Base-by-base conservation (phyloP, 305 asterid species). In the Withania somnifera region DNA sequence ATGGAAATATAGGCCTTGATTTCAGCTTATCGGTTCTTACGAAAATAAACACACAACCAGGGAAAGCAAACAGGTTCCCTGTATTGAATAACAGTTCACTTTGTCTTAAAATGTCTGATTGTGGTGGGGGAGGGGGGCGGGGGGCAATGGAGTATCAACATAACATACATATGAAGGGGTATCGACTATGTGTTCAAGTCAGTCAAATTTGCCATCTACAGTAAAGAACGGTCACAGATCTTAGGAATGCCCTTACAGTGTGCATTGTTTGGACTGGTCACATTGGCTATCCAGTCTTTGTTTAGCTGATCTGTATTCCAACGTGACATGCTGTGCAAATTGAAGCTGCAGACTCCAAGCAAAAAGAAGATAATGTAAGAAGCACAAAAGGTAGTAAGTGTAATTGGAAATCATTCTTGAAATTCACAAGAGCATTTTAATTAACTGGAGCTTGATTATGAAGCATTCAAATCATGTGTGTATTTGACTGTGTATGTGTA, bases 251-350 rank as follows among this genome's bases (percentile, higher is more conserved):
- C 30, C 82, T 79, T 79, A 68, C 83, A 79, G 50, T 13, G 75
- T 79, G 86, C 24, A 81, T 53, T 79, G 53, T 57, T 79, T 80
- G 51, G 81, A 24, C 47, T 28, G 75, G 9, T 52, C n/a, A 22
- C 45, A 42, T 32, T n/a, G 76, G 34, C 32, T 10, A 50, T 52
- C 73, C 68, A 60, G 38, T 83, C 17, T 64, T 73, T 79, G 82
- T 47, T 67, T 79, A 11, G 73, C 81, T 40, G 83, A 80, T 40
- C 67, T 66, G 53, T 40, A 81, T 51, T 83, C 83, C 73, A 78
- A n/a, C 0, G 77, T 67, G 77, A 57, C 63, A 56, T 83, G 81
- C 80, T 67, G 80, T 54, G 64, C 66, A 75, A 83, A 83, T 26
- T 83, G 81, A 69, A 83, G 64, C 86, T 83, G 81, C 63, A 66